Base-by-base conservation (phyloP, 305 asterid species). In the Fraxinus albicans region DNA sequence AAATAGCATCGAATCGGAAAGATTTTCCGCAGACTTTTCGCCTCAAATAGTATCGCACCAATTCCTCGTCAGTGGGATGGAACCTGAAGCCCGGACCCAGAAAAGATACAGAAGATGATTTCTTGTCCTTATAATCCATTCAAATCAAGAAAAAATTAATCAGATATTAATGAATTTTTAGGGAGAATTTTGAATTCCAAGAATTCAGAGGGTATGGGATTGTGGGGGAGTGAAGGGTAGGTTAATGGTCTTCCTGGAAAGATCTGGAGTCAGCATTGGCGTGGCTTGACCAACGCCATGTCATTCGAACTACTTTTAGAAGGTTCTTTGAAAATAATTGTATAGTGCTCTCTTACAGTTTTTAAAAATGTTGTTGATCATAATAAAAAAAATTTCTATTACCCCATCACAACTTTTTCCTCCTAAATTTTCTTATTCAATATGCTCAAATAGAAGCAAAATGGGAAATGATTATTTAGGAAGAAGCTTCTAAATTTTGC, bases 21-120 rank as follows among this genome's bases (percentile, higher is more conserved):
- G 95, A 87, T 83, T 85, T 94, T 53, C 96, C 95, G 83, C 91
- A 88, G 27, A 93, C 88, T 87, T 95, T 96, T 19, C 99, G 91
- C 82, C 96, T 87, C 50, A 96, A 78, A 87, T 96, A 96, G 84
- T 95, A 96, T 3, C 93, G 88, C 23, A 96, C 99, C 87, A 96
- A 87, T 80, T 96, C 99, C 88, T 96, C 99, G 84, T 96, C 99
- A 23, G 99, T 96, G 60, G 98, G 99, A 85, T 96, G 98, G 85
- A 96, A 96, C 15, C 98, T 89, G 82, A 95, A 95, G 10, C 99
- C 99, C 82, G 98, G 98, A 15, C 96, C 99, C 79, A 96, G 88
- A 34, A 87, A 86, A 60, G 91, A 79, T 73, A 83, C 79, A 12
- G 91, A 82, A 6, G 94, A 81, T n/a, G 77, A 84, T 79, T 83